Conservation (phyloP, 129 eudicot genomes). For the Chrysanthemum makinoi region DNA sequence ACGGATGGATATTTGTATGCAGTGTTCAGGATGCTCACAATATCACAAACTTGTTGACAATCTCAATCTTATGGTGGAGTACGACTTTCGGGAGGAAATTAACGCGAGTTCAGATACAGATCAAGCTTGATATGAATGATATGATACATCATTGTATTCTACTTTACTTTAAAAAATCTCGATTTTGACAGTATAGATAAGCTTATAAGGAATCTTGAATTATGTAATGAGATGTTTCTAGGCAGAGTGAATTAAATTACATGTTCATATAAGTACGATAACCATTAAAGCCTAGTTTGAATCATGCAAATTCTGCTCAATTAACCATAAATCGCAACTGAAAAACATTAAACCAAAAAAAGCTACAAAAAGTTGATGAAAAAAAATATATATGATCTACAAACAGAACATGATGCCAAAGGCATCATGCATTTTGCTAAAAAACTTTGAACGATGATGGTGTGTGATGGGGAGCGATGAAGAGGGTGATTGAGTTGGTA, state of each 20-base stretch:
- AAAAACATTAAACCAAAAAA: background rate
- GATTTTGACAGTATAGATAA: slow-evolving; percentile 14
- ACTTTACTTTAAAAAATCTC: background rate
- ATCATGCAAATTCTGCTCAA: slow-evolving; percentile 8
- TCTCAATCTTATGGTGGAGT: slow-evolving; percentile 81
- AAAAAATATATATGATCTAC: slow-evolving; percentile 29
- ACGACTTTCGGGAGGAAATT: slow-evolving; percentile 58
- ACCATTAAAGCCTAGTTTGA: background rate
- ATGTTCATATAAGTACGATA: background rate
- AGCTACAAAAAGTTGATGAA: background rate
- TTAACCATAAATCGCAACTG: slow-evolving; percentile 17
- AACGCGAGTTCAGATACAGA: slow-evolving; percentile 25
- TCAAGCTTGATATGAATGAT: slow-evolving; percentile 22
- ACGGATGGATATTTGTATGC: background rate
- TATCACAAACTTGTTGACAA: slow-evolving; percentile 92
- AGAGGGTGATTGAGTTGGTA: slow-evolving; percentile 42
- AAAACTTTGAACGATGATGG: slow-evolving; percentile 32
- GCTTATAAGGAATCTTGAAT: slow-evolving; percentile 1
- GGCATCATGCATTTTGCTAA: slow-evolving; percentile 61
- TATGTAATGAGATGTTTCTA: background rate
- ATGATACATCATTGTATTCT: background rate
- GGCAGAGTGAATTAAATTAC: background rate
- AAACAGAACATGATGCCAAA: slow-evolving; percentile 71
- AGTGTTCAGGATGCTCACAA: slow-evolving; percentile 81
- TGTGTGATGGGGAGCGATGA: slow-evolving; percentile 54